phyloP scores from a whole-genome alignment of 2,329 filamentous ascomycete species.

The Paramyrothecium roridum region DNA sequence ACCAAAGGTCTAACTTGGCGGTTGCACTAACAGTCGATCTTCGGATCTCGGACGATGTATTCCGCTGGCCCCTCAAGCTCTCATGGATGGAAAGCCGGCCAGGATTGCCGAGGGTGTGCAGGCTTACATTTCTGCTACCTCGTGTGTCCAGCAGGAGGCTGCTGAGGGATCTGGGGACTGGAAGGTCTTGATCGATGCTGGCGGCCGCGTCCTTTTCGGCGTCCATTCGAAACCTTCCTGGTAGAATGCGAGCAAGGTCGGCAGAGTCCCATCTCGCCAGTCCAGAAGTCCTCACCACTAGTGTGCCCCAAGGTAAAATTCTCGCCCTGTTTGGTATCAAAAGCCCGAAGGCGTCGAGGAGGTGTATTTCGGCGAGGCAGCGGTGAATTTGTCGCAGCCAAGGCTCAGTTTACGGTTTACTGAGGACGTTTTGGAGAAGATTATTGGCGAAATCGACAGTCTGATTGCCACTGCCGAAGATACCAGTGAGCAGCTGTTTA shows the following conservation, averaged over 20 bases:
- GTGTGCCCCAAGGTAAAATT: conserved; percentile 71
- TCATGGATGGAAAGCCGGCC: conserved; percentile 59
- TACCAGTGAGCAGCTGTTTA: conserved; percentile 23
- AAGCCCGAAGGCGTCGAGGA: conserved; percentile 65
- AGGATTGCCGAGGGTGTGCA: conserved; percentile 74
- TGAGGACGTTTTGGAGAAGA: conserved; percentile 68
- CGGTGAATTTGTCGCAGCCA: conserved; percentile 60
- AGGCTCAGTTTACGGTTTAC: conserved; percentile 64
- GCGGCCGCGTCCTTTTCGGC: conserved; percentile 68
- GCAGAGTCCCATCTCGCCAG: conserved; percentile 84
- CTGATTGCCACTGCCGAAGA: conserved; percentile 55
- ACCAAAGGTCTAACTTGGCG: conserved; percentile 82
- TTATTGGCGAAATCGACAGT: conserved; percentile 66
- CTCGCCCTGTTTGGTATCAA: conserved; percentile 76
- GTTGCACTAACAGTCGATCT: conserved; percentile 81
- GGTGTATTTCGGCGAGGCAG: conserved; percentile 68
- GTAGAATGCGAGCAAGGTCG: conserved; percentile 66
- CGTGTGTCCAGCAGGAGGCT: conserved; percentile 68
- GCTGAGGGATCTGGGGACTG: conserved; percentile 83
- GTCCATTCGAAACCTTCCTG: conserved; percentile 87
- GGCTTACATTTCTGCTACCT: conserved; percentile 89
- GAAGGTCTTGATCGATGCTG: conserved; percentile 77
- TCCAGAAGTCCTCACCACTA: conserved; percentile 89
- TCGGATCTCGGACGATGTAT: conserved; percentile 79
- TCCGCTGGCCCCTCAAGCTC: conserved; percentile 78